Base-by-base conservation (phyloP, 2,329 filamentous ascomycete genomes). In the Aphanocladium album region DNA sequence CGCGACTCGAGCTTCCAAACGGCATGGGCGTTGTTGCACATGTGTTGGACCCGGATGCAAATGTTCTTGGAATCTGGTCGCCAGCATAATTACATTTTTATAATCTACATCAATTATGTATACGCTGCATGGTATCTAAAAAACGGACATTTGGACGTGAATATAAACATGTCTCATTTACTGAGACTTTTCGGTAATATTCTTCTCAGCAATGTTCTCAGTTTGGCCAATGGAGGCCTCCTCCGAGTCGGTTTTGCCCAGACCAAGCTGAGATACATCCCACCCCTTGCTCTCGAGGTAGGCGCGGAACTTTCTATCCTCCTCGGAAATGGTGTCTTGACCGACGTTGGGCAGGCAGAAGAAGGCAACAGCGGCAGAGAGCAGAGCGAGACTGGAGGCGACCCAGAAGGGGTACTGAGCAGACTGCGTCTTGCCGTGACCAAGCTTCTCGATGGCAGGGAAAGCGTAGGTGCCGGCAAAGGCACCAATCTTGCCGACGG, bases 391-490 rank as follows among this genome's bases (percentile, higher is more conserved):
- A 25, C 83, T 79, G 43, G 87, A 89, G 2, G 87, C 88, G n/a
- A 97, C 90, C 73, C 87, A 96, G 77, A 96, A 97, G 0, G 92
- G 92, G 66, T 96, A 91, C 71, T 96, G 91, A 1, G 90, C 90
- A 5, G 81, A 80, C 21, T 83, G 80, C 21, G 83, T 75, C 0
- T 75, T 74, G 57, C 81, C 70, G 1, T 80, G 80, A 9, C 83
- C 86, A 0, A 84, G 86, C 0, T 81, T 82, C 55, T 85, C 80
- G 60, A 92, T 88, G 62, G 91, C 83, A 0, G 89, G 88, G 69
- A 95, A 91, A 14, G 95, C 86, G 67, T 90, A 93, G 1, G 89
- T 91, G 11, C 93, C 93, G 9, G 96, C 85, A 67, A 96, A 96
- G 2, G 91, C 93, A 54, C 88, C 88, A 41, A 92, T 83, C 74